phyloP scores from a whole-genome alignment of 345 rosid genomes.

The Gossypium ekmanianum region DNA sequence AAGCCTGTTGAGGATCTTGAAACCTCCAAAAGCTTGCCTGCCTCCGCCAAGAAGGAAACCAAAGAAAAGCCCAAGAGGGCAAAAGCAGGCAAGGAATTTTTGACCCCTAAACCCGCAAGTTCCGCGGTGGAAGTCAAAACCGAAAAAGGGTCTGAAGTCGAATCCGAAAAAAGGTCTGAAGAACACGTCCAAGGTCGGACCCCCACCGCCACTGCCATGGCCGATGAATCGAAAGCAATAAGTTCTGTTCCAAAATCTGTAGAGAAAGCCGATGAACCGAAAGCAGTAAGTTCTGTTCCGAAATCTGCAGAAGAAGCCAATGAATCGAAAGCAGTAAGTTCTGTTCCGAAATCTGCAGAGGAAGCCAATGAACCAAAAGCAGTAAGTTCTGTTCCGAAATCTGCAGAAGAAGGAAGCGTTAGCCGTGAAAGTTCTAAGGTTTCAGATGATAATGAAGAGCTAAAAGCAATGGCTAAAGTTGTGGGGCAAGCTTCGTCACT shows the following conservation, averaged over 20 bases:
- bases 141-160: conserved; percentile 5
- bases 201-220: neutral
- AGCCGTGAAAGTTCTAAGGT: conserved; percentile 3
- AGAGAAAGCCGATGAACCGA: too few relatives aligned
- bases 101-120: neutral
- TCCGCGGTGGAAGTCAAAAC: neutral
- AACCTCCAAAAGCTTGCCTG: conserved; percentile 14
- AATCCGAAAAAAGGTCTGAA: neutral
- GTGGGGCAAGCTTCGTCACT: conserved; percentile 15
- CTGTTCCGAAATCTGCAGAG: neutral
- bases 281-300: too few relatives aligned
- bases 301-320: neutral
- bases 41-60: neutral
- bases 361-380: conserved; percentile 13
- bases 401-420: conserved; percentile 9
- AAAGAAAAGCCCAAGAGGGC: conserved; percentile 1
- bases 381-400: neutral
- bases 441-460: conserved; percentile 11
- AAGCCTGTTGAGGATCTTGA: conserved; percentile 44
- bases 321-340: conserved; percentile 15
- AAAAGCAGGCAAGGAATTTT: conserved; percentile 12
- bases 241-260: too few relatives aligned
- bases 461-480: conserved; percentile 7
- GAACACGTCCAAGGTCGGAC: neutral
- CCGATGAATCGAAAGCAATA: too few relatives aligned